These are phyloP conservation scores for Jamesozyma lodderae DNA, from an alignment of 805 yeast species.

Conservation along the genomic window DNA sequence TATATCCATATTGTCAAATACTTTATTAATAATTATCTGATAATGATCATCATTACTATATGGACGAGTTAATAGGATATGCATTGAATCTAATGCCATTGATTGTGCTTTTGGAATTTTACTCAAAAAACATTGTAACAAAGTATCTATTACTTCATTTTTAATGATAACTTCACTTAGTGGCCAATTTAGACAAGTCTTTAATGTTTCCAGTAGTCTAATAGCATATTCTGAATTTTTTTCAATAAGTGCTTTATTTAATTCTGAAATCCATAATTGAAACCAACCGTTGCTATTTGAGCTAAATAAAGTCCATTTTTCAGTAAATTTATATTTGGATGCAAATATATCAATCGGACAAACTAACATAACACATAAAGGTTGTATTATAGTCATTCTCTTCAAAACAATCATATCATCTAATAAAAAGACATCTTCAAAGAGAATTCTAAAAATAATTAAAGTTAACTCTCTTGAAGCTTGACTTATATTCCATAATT, in stretches of 20 bases:
- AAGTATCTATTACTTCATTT: conserved; percentile 54
- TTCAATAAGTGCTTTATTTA: conserved; percentile 38
- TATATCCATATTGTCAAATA: conserved; percentile 72
- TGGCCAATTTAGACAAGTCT: conserved; percentile 88
- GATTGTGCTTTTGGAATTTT: conserved; percentile 63
- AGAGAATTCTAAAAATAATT: conserved; percentile 72
- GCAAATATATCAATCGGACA: conserved; percentile 61
- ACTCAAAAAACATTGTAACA: conserved; percentile 51
- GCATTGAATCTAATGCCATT: conserved; percentile 83
- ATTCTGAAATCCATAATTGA: conserved; percentile 51
- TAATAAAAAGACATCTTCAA: conserved; percentile 84
- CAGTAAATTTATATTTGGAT: conserved; percentile 49
- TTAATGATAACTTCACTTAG: conserved; percentile 63
- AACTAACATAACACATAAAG: conserved; percentile 75
- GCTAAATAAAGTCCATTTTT: conserved; percentile 44
- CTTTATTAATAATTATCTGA: conserved; percentile 65
- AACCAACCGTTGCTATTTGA: conserved; percentile 82
- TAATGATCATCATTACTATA: conserved; percentile 62
- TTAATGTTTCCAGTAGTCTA: conserved; percentile 69
- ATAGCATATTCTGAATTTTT: conserved; percentile 45
- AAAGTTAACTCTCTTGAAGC: conserved; percentile 69
- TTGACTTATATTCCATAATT: conserved; percentile 59
- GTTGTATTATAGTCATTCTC: conserved; percentile 65
- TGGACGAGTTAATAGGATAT: conserved; percentile 73
- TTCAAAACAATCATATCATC: conserved; percentile 88